Percentiles rank a stretch among this genome's conserved stretches.
Evolutionary conservation across 805 yeast genomes (phyloP).

Genomic region (Starmera pachycereana): DNA sequence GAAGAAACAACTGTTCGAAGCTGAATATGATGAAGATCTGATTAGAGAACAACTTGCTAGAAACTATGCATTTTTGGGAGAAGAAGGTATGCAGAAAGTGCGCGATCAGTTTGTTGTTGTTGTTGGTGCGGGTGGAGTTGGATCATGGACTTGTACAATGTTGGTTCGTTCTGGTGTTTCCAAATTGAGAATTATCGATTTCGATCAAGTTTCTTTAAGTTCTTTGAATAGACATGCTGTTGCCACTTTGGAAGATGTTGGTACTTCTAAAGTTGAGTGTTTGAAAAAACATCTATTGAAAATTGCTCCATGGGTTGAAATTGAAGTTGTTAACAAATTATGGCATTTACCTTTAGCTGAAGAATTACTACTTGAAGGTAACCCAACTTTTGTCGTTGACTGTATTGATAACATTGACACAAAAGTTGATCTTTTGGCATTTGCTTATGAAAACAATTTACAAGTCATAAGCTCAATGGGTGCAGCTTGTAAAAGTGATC

Average conservation of each 20-base stretch:
- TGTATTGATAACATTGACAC: constrained; percentile 96
- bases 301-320: constrained; percentile 90
- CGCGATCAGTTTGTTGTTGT: constrained; percentile 67
- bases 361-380: constrained; percentile 41
- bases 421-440: constrained; percentile 82
- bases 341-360: constrained; percentile 66
- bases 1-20: constrained; percentile 1
- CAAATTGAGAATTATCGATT: constrained; percentile 72
- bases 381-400: constrained; percentile 78
- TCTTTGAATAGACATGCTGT: constrained; percentile 92
- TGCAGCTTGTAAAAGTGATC: constrained; percentile 94
- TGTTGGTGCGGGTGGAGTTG: constrained; percentile 97
- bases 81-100: constrained; percentile 68
- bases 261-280: constrained; percentile 80
- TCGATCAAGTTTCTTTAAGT: constrained; percentile 91
- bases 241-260: constrained; percentile 87
- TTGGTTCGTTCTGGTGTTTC: constrained; percentile 85
- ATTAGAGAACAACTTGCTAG: constrained; percentile 89
- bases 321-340: constrained; percentile 67
- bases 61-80: constrained; percentile 85
- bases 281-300: constrained; percentile 53
- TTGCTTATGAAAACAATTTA: constrained; percentile 48
- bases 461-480: constrained; percentile 91
- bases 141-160: constrained; percentile 93
- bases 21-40: constrained; percentile 49